Conservation (phyloP, 192 early-diverging fungal genomes). For the Tieghemiomyces parasiticus region DNA sequence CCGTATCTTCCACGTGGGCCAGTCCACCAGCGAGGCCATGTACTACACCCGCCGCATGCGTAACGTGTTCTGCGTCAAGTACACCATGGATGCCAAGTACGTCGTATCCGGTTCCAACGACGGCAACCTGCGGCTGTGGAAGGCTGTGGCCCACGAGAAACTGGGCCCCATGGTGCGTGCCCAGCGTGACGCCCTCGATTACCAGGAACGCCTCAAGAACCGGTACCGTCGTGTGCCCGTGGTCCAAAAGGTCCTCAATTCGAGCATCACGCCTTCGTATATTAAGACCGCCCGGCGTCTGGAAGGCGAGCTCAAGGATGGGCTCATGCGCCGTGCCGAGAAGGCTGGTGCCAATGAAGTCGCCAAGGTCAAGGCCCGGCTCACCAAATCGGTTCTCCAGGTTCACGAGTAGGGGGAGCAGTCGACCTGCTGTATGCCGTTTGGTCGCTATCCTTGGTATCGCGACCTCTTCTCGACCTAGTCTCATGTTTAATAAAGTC, state of each 20-base stretch:
- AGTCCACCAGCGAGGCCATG: slow-evolving; percentile 57
- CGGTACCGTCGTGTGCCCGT: slow-evolving; percentile 85
- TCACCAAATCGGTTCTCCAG: too few species aligned
- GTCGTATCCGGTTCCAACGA: slow-evolving; percentile 94
- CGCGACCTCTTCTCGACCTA: too few species aligned
- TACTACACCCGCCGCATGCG: slow-evolving; percentile 99
- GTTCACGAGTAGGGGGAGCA: too few species aligned
- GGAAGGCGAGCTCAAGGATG: too few species aligned
- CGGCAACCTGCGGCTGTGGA: slow-evolving; percentile 96
- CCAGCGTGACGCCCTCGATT: slow-evolving; percentile 64
- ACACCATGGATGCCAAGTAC: slow-evolving; percentile 87
- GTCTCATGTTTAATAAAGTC: too few species aligned
- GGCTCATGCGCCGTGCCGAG: too few species aligned
- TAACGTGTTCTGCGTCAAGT: slow-evolving; percentile 82
- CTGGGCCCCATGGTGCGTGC: slow-evolving; percentile 55
- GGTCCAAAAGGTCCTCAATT: slow-evolving; percentile 63
- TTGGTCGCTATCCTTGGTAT: too few species aligned
- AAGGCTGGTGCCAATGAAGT: too few species aligned
- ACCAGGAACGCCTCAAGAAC: slow-evolving; percentile 80
- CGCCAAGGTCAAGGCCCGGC: too few species aligned
- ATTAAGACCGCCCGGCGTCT: too few species aligned
- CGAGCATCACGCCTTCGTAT: too few species aligned
- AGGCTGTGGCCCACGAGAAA: slow-evolving; percentile 82
- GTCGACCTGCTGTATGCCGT: too few species aligned
- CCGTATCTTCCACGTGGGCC: slow-evolving; percentile 72